phyloP scores from a whole-genome alignment of 164 flowering plant species.

The Stephania cephalantha region DNA sequence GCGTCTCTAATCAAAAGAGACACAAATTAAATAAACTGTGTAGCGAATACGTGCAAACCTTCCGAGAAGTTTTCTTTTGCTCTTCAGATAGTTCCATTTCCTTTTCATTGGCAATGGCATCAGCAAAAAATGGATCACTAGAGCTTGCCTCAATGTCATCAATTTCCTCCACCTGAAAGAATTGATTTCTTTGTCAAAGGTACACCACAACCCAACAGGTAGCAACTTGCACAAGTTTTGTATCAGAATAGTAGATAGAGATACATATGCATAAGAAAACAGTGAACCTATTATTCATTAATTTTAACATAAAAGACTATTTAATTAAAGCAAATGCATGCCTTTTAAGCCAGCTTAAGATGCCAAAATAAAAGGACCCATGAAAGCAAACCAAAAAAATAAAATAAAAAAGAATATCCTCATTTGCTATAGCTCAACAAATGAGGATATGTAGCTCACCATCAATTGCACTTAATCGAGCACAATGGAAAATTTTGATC shows the following conservation, averaged over 20 bases:
- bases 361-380: background rate
- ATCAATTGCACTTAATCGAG: too few relatives aligned
- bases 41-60: conserved; percentile 37
- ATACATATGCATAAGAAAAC: too few relatives aligned
- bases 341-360: background rate
- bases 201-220: background rate
- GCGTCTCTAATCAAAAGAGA: background rate
- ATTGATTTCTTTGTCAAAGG: conserved; percentile 1
- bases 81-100: conserved; percentile 79
- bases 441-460: too few relatives aligned
- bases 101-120: conserved; percentile 77
- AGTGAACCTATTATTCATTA: too few relatives aligned
- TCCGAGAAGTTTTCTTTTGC: conserved; percentile 65
- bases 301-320: background rate
- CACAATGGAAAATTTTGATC: too few relatives aligned
- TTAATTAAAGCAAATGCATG: background rate
- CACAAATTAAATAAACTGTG: background rate
- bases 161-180: conserved; percentile 88
- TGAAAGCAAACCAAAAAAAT: background rate
- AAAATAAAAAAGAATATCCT: background rate
- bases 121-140: conserved; percentile 75
- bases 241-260: too few relatives aligned
- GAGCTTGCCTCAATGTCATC: conserved; percentile 64
- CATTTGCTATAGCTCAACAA: background rate
- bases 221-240: too few relatives aligned